Conservation (phyloP, 2,329 filamentous ascomycete species). For the Claviceps fusiformis region DNA sequence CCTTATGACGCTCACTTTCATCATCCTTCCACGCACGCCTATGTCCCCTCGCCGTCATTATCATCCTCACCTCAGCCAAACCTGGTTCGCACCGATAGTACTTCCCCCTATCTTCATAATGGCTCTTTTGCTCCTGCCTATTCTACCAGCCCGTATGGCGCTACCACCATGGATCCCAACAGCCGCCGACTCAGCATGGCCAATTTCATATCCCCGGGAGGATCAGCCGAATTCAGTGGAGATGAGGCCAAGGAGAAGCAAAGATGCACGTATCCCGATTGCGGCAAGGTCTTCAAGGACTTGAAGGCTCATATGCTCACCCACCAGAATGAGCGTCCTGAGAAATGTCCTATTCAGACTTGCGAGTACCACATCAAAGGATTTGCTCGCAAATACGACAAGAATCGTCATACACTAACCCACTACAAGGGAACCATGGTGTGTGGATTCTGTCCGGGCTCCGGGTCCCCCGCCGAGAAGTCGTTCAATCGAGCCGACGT, state of each 20-base stretch:
- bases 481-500: constrained; percentile 92
- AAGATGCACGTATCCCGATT: constrained; percentile 71
- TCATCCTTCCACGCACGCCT: constrained; percentile 27
- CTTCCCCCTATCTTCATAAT: constrained; percentile 53
- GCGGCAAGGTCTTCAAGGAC: constrained; percentile 78
- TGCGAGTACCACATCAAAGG: constrained; percentile 90
- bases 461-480: constrained; percentile 80
- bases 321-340: constrained; percentile 77
- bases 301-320: constrained; percentile 91
- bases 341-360: constrained; percentile 85
- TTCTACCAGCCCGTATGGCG: constrained; percentile 39
- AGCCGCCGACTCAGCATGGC: constrained; percentile 52
- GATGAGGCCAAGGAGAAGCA: constrained; percentile 54
- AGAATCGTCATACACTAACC: constrained; percentile 85
- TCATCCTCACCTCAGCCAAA: constrained; percentile 34
- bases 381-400: constrained; percentile 91
- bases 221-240: constrained; percentile 45
- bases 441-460: constrained; percentile 84
- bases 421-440: constrained; percentile 98
- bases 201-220: constrained; percentile 52
- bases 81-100: constrained; percentile 38
- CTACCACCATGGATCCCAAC: constrained; percentile 29
- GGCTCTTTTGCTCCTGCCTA: constrained; percentile 37
- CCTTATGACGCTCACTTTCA: constrained; percentile 36
- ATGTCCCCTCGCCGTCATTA: constrained; percentile 50